Base-by-base conservation (phyloP, 169 alveolate species). In the Plasmodium fragile region DNA sequence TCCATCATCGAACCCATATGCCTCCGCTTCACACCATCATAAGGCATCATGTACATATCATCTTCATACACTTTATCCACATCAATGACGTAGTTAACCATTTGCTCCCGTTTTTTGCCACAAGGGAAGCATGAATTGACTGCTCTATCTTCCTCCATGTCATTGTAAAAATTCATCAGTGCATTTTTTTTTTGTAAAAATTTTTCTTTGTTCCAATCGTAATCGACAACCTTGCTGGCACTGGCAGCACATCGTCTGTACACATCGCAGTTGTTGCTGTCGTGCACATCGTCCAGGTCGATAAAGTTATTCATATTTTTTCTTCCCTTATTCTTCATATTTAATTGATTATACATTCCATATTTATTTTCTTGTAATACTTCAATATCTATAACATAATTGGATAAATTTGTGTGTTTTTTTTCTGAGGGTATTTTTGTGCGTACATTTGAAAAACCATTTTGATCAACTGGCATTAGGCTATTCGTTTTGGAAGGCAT, bases 11-110 rank as follows among this genome's bases (percentile, higher is more conserved):
- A 7, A 43, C 10, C 45, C 25, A 34, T 82, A 8, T 18, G 75
- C 13, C 39, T 65, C 5, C 39, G 11, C n/a, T 65, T 65, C 36
- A 8, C 22, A n/a, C 41, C 39, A 16, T 82, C 79, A 30, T 82
- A 34, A 25, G 73, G 75, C 52, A 70, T 36, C 34, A 83, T 36
- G 77, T 32, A 83, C 77, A 70, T 83, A 43, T 49, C 59, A 16
- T 70, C 77, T 41, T 83, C 83, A 36, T 83, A 83, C 6, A 70
- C 82, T 43, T 83, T 83, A 22, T 83, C 92, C 45, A 83, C 92
- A 70, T 83, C 92, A 5, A 83, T 82, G 32, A 82, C 70, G 52
- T 70, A 70, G 34, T 70, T 45, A n/a, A 30, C 28, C 65, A 83
- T 28, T 34, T 83, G 41, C 10, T 83, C 92, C 28, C 18, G 49